Percentiles rank a stretch among this genome's conserved stretches.
Evolutionary conservation across 768 basidiomycete genomes (phyloP).

Genomic region (Melanogaster broomeanus): DNA sequence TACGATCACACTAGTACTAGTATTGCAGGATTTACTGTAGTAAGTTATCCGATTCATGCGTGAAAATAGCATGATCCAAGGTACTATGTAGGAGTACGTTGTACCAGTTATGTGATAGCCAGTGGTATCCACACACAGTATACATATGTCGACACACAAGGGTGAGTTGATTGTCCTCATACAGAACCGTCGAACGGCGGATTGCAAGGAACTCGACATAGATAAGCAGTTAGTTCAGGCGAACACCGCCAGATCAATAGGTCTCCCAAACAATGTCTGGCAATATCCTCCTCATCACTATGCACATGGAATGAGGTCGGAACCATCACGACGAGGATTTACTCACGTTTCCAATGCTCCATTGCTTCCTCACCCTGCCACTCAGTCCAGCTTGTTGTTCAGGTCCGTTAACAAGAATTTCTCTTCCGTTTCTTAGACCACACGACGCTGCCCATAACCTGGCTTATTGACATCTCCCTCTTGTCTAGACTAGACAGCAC

Average conservation of each 20-base stretch:
- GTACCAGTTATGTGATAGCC: no score
- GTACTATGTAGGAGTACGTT: no score
- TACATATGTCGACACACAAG: no score
- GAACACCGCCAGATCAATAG: conserved; percentile 44
- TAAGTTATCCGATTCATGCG: no score
- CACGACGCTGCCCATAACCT: conserved; percentile 32
- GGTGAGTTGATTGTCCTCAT: background rate
- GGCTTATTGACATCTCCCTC: conserved; percentile 55
- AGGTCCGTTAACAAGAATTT: conserved; percentile 62
- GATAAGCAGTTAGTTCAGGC: background rate
- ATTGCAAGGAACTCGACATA: background rate
- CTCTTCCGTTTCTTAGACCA: conserved; percentile 35
- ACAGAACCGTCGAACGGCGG: background rate
- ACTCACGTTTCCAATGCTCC: conserved; percentile 77
- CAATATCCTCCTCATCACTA: conserved; percentile 81
- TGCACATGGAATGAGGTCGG: conserved; percentile 4
- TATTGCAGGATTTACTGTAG: no score
- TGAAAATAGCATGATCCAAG: no score
- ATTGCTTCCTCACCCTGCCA: conserved; percentile 67
- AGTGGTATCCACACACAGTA: no score
- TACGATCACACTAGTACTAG: no score
- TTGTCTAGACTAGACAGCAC: conserved; percentile 52
- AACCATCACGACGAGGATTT: background rate
- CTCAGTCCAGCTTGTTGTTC: conserved; percentile 58
- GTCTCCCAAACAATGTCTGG: conserved; percentile 77